Evolutionary conservation across 2,329 filamentous ascomycete genomes (phyloP), one percentile per base, ranked within the genome.

Genomic region (Podosphaera xanthii): DNA sequence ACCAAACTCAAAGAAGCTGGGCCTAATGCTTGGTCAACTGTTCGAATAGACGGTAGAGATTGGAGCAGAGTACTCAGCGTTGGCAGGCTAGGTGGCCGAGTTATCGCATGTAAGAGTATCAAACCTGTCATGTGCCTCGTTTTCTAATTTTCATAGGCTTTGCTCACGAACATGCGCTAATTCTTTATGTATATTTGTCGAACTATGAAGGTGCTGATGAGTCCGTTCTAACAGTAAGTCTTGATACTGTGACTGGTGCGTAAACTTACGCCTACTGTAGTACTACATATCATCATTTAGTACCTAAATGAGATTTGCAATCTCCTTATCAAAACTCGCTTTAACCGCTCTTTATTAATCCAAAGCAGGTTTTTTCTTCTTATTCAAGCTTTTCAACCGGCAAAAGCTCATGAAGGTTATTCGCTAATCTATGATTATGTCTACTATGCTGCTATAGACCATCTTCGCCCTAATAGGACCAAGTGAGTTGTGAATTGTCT

Each of bases 21-120:
- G 12, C 86, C 89, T 12, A 82, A 88, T 62, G 82, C 81, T 53
- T 97, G 91, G 88, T 87, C 89, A 0, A 88, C 81, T 33, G 91
- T 97, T 42, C 78, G 87, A 58, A 89, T 97, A 33, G 92, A 97
- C 71, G 92, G 89, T 40, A 85, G 82, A 69, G 92, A 98, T 69
- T 97, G 92, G 91, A 88, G 88, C 38, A 82, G 81, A 64, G 91
- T 97, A n/a, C 75, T 98, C 64, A 94, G 88, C 70, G 90, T 97
- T 10, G 91, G 91, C 1, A 77, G 90, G 57, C 73, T 97, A 36
- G 91, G 92, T 65, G 91, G 89, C 0, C 78, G 88, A 64, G 91
- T 97, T 58, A 92, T 97, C 74, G 92, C 90, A 60, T 96, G 90
- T 83, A 63, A 72, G 79, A 68, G 22, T 67, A 49, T 40, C 12